These are phyloP conservation scores for Colletotrichum sidae DNA, from an alignment of 2,329 filamentous ascomycete genomes.

Conservation along the genomic window DNA sequence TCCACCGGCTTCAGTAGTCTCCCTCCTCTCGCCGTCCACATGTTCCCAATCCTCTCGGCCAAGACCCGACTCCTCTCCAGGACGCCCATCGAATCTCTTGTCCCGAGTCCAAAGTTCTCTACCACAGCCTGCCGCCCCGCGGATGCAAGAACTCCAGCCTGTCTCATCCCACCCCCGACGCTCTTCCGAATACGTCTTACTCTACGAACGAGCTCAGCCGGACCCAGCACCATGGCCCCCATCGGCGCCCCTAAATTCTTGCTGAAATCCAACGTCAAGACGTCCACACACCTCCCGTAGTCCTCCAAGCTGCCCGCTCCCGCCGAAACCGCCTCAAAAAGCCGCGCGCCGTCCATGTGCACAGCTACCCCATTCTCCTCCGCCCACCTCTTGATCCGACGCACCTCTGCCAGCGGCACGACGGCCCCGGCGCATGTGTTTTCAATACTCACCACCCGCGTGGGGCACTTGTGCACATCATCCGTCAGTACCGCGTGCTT, in stretches of 20 bases:
- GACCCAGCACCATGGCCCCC: constrained; percentile 59
- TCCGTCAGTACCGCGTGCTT: constrained; percentile 52
- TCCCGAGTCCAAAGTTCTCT: constrained; percentile 76
- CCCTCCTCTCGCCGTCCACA: constrained; percentile 75
- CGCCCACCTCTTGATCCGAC: constrained; percentile 73
- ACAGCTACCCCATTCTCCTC: constrained; percentile 56
- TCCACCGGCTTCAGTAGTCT: constrained; percentile 73
- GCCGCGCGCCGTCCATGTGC: constrained; percentile 64
- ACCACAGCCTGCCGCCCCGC: constrained; percentile 82
- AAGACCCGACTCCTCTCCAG: constrained; percentile 66
- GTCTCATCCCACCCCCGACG: constrained; percentile 82
- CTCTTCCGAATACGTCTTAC: constrained; percentile 83
- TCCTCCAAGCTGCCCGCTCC: constrained; percentile 55
- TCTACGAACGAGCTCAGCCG: constrained; percentile 68
- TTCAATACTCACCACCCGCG: constrained; percentile 54
- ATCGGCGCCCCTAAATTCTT: constrained; percentile 66
- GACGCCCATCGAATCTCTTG: constrained; percentile 42
- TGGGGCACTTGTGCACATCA: constrained; percentile 55
- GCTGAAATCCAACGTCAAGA: constrained; percentile 69
- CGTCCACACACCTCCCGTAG: constrained; percentile 60
- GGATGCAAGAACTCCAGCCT: constrained; percentile 80
- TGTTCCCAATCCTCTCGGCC: constrained; percentile 67
- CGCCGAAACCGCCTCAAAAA: constrained; percentile 62
- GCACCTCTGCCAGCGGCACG: constrained; percentile 75
- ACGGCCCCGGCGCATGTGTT: constrained; percentile 67